Evolutionary conservation across 306 rosid species (phyloP).

Genomic region (Dryas drummondii): DNA sequence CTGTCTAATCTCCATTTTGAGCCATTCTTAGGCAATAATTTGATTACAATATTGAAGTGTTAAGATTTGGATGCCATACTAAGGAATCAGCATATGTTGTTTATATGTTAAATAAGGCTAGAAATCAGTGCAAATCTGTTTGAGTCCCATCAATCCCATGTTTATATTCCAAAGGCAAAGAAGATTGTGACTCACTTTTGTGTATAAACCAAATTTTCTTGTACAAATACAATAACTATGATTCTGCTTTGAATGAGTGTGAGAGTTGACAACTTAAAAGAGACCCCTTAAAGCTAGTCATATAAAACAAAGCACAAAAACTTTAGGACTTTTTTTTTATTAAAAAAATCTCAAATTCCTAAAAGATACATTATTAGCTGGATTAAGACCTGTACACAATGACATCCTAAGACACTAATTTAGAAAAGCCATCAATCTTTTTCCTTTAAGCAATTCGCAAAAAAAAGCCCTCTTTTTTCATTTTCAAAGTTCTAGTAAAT

Average conservation of each 20-base stretch:
- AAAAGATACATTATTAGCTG: neutral
- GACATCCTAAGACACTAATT: slow-evolving; percentile 1
- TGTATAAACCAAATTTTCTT: slow-evolving; percentile 9
- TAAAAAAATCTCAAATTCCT: neutral
- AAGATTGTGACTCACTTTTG: slow-evolving; percentile 15
- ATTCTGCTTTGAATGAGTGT: slow-evolving; percentile 23
- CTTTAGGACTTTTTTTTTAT: neutral
- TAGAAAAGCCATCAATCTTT: neutral
- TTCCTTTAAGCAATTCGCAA: neutral
- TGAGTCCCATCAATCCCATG: slow-evolving; percentile 2
- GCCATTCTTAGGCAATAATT: neutral
- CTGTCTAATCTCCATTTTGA: slow-evolving; percentile 15
- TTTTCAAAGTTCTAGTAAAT: slow-evolving; percentile 9
- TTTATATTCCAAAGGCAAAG: slow-evolving; percentile 22
- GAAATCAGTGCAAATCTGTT: slow-evolving; percentile 2
- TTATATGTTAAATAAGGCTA: neutral
- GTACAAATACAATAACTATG: neutral
- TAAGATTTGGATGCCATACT: neutral
- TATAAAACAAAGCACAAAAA: neutral
- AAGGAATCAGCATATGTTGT: slow-evolving; percentile 5
- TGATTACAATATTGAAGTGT: slow-evolving; percentile 2
- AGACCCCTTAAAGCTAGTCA: neutral
- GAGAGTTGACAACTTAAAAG: slow-evolving; percentile 34
- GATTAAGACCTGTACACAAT: neutral
- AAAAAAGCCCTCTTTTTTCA: slow-evolving; percentile 4